These are phyloP conservation scores for Peronospora tabacina DNA, from an alignment of 352 stramenopile genomes.

Conservation along the genomic window DNA sequence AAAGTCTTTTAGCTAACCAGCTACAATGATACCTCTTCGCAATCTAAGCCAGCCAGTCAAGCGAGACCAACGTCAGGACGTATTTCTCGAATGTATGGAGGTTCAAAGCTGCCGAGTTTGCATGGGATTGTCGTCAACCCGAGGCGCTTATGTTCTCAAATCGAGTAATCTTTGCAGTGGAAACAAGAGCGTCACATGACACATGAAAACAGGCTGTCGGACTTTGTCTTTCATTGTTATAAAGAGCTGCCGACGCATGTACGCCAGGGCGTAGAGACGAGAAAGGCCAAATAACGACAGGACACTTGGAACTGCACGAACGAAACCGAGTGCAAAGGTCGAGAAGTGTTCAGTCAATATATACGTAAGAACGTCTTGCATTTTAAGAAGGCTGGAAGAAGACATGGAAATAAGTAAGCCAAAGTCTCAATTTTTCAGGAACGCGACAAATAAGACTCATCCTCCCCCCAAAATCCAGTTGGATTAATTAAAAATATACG, in stretches of 20 bases:
- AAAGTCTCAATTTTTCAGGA: too few species aligned
- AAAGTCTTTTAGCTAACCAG: constrained; percentile 4
- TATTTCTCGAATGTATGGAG: background rate
- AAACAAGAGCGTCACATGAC: background rate
- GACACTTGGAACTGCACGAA: background rate
- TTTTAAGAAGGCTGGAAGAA: too few species aligned
- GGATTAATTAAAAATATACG: background rate
- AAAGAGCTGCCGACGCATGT: background rate
- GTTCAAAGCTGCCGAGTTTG: background rate
- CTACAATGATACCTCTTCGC: constrained; percentile 15
- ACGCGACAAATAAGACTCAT: too few species aligned
- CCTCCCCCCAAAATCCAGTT: background rate
- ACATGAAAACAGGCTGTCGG: background rate
- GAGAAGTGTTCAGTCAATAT: too few species aligned
- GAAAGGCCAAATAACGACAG: background rate
- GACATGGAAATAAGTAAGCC: too few species aligned
- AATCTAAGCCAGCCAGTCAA: background rate
- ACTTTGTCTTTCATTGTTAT: background rate
- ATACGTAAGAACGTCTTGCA: too few species aligned
- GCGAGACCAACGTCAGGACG: background rate
- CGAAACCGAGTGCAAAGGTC: background rate
- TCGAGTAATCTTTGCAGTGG: background rate
- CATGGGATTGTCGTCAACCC: background rate
- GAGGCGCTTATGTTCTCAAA: background rate
- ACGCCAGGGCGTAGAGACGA: background rate